Evolutionary conservation across 2,329 filamentous ascomycete genomes (phyloP), one percentile per base, ranked within the genome.

Genomic region (Aspergillus novoparasiticus): DNA sequence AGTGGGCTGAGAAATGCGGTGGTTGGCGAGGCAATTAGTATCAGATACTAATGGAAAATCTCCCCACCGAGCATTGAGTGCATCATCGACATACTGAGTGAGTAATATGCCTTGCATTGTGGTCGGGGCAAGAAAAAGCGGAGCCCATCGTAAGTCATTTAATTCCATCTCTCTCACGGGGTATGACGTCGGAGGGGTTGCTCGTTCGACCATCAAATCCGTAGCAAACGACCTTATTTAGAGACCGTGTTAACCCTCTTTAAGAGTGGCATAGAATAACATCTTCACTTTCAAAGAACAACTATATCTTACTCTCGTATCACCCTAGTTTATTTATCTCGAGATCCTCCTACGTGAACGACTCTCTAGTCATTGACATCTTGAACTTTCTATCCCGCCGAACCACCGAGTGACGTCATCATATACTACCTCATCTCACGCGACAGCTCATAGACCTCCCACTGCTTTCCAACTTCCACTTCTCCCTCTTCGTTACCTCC

Each of bases 341-440:
- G n/a, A 23, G 16, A 19, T 36, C 14, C 14, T n/a, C 10, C 14
- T 36, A 36, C 34, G 34, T 36, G 34, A 36, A 34, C 32, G 32
- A 34, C 32, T 34, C 32, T 34, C 32, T 14, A 32, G 32, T 39
- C 32, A 39, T 23, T 53, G 28, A 53, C 39, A 45, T 46, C 55
- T 36, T 45, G 55, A 57, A 32, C 10, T 41, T 45, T 58, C 30
- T 0, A 28, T 21, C 19, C 19, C 46, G 8, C 26, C 8, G 2
- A 19, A 30, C 55, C 14, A 60, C 34, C 30, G 30, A 57, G 66
- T 71, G 69, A 71, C 69, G 69, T 71, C 69, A 71, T 68, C 57
- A 26, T 39, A 62, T 60, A 59, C 61, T 64, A 64, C 56, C 55
- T 54, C 53, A 60, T 21, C 53, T 50, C 41, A 39, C 53, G 14